Conservation (phyloP, 768 basidiomycete species). For the Podaxis sp. region DNA sequence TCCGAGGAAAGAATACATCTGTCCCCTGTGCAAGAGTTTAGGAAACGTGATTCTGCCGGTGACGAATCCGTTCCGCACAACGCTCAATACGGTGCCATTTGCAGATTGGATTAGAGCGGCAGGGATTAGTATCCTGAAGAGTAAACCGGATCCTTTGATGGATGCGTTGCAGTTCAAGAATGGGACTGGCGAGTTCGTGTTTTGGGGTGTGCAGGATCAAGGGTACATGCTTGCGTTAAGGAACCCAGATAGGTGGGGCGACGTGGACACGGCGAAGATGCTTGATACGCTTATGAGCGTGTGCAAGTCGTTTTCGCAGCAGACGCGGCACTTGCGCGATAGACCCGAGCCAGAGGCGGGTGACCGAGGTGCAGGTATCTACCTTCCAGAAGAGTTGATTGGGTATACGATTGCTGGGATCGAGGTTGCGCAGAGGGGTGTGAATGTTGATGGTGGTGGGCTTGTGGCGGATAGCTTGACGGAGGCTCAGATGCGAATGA, state of each 20-base stretch:
- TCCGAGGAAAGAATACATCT: conserved; percentile 94
- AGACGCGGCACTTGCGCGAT: conserved; percentile 81
- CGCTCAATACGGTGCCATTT: conserved; percentile 63
- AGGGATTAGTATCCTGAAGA: conserved; percentile 86
- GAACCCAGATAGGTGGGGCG: conserved; percentile 49
- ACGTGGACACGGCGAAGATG: conserved; percentile 71
- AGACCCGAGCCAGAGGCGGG: conserved; percentile 68
- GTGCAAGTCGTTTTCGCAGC: conserved; percentile 77
- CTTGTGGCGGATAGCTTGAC: conserved; percentile 74
- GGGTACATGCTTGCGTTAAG: conserved; percentile 61
- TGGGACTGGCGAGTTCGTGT: conserved; percentile 86
- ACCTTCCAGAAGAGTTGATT: conserved; percentile 88
- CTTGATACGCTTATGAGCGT: conserved; percentile 83
- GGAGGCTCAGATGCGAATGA: conserved; percentile 74
- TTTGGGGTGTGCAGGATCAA: conserved; percentile 83
- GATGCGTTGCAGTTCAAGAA: conserved; percentile 75
- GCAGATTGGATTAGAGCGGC: conserved; percentile 89
- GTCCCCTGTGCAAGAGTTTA: conserved; percentile 94
- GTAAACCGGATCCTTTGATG: conserved; percentile 69
- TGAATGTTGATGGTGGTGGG: conserved; percentile 33
- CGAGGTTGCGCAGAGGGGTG: conserved; percentile 80
- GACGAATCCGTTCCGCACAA: conserved; percentile 44
- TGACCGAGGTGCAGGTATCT: conserved; percentile 82
- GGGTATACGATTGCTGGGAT: conserved; percentile 84
- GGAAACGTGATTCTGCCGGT: conserved; percentile 94